These are phyloP conservation scores for Selaginella moellendorffii DNA, from an alignment of 75 land plant genomes.

Conservation along the genomic window DNA sequence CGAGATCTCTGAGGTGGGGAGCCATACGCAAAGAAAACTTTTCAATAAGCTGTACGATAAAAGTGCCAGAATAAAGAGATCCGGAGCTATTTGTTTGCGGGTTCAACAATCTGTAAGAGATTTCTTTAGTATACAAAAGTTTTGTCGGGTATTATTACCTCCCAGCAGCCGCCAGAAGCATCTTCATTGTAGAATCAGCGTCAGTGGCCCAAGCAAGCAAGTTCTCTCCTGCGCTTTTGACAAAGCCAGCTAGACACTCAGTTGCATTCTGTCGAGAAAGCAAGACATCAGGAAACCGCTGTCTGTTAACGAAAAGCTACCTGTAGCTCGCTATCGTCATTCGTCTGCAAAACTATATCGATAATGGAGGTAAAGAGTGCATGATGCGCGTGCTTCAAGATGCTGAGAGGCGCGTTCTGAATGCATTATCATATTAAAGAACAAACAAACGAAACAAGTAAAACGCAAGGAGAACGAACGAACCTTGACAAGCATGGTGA, in stretches of 20 bases:
- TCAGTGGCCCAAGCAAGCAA: conserved; percentile 65
- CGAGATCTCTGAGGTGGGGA: conserved; percentile 54
- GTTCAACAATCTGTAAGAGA: conserved; percentile 56
- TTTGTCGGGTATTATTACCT: conserved; percentile 31
- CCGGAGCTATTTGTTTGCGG: conserved; percentile 80
- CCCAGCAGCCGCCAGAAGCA: conserved; percentile 78
- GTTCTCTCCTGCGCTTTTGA: conserved; percentile 52
- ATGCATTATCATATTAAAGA: neutral
- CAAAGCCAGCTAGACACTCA: conserved; percentile 73
- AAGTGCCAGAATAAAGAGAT: conserved; percentile 78
- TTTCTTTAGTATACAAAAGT: neutral
- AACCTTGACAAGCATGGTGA: conserved; percentile 78
- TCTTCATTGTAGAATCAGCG: conserved; percentile 50
- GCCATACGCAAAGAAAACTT: conserved; percentile 67
- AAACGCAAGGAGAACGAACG: neutral
- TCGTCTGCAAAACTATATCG: conserved; percentile 46
- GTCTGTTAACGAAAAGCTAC: too few relatives aligned
- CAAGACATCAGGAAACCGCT: neutral
- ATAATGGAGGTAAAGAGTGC: conserved; percentile 48
- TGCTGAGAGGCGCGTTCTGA: conserved; percentile 62
- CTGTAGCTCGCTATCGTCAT: conserved; percentile 91
- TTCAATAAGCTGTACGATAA: conserved; percentile 65
- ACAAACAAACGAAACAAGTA: neutral
- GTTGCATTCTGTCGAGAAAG: conserved; percentile 71
- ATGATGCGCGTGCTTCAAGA: conserved; percentile 51